Evolutionary conservation across 345 rosid species (phyloP), one percentile per base, ranked within the genome.

Genomic region (Gossypium rotundifolium): DNA sequence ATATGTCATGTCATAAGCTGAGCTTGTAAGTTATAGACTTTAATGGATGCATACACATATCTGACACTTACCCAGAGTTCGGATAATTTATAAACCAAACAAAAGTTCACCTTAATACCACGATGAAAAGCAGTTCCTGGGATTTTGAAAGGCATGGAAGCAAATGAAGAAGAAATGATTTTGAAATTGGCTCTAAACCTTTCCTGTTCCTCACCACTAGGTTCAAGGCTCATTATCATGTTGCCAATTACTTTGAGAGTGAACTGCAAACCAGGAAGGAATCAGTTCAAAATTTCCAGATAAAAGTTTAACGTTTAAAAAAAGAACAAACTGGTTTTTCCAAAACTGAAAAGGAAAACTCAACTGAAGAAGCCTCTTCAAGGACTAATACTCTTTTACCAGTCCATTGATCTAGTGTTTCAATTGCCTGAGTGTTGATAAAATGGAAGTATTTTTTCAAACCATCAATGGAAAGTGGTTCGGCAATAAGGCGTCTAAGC

Each of bases 221-320:
- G 89, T 77, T 90, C 94, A 42, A 90, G 79, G 88, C 90, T 88
- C 91, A 88, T 86, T 76, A 86, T 86, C 90, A 89, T 88, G 85
- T 88, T 85, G 49, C 94, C 91, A 17, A 87, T 88, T 42, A 86
- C 89, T 73, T 89, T 86, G 18, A 89, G 85, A 61, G 91, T 88
- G 79, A 85, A 88, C 94, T 88, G 88, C 84, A 83, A 61, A 38
- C 23, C 18, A 7, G 1, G 16, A 66, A 66, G 63, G 44, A 27
- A 64, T 58, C 25, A 45, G 25, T 59, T 60, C 38, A 40, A 29
- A 38, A 44, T 2, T 27, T 60, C 44, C 9, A 17, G 1, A 42
- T 59, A 25, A 53, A 38, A 18, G 33, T 33, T 5, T 9, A 10
- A 25, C 38, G 25, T 59, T 33, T 5, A 33, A 33, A 33, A n/a